phyloP scores from a whole-genome alignment of 1,139 yeast species.

The Geotrichum phurueaensis region DNA sequence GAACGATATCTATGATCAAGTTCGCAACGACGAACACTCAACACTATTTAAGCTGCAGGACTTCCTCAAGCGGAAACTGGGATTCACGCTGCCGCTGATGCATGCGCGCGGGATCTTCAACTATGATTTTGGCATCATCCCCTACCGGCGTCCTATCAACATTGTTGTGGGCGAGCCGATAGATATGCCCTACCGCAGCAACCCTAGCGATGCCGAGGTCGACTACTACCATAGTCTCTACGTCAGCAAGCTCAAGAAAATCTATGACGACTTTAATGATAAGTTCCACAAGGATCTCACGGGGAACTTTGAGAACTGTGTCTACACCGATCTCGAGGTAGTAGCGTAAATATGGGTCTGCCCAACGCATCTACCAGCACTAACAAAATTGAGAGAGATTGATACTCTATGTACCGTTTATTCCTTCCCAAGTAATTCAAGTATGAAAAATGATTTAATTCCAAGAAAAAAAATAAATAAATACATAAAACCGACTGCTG shows the following conservation, averaged over 20 bases:
- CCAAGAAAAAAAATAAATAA: background rate
- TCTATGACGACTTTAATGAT: slow-evolving; percentile 66
- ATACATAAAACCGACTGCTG: background rate
- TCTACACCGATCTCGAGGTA: slow-evolving; percentile 9
- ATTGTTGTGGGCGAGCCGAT: slow-evolving; percentile 76
- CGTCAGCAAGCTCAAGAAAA: slow-evolving; percentile 55
- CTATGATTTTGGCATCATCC: slow-evolving; percentile 85
- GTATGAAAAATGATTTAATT: background rate
- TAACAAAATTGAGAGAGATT: background rate
- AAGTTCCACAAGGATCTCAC: slow-evolving; percentile 26
- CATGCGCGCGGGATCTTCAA: slow-evolving; percentile 91
- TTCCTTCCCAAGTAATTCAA: background rate
- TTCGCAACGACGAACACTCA: slow-evolving; percentile 51
- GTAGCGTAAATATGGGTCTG: slow-evolving; percentile 2
- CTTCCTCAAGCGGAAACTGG: slow-evolving; percentile 62
- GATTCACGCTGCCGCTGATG: slow-evolving; percentile 85
- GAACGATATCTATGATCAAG: slow-evolving; percentile 66
- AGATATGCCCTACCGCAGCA: slow-evolving; percentile 48
- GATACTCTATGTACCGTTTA: background rate
- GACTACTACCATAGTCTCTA: slow-evolving; percentile 70
- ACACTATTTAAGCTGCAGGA: slow-evolving; percentile 53
- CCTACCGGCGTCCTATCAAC: slow-evolving; percentile 74
- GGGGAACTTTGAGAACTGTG: slow-evolving; percentile 9
- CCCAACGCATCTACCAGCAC: background rate
- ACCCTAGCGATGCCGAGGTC: slow-evolving; percentile 47